Evolutionary conservation across 164 flowering plant genomes (phyloP).

Genomic region (Protea cynaroides): DNA sequence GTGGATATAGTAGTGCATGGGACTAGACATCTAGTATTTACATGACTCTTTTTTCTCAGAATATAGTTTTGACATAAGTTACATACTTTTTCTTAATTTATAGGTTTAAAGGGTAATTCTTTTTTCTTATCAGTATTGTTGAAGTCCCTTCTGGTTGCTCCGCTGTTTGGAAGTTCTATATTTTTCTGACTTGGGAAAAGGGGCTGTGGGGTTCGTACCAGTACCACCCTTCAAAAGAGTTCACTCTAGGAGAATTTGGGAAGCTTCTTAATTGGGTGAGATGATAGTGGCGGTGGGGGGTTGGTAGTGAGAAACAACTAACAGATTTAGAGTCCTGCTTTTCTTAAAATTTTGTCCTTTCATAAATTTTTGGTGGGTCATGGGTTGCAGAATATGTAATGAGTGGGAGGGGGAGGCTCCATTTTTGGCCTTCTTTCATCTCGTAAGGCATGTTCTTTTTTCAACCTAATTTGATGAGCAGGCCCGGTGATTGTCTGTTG

Average conservation of each 20-base stretch:
- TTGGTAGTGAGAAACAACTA: conserved; percentile 12
- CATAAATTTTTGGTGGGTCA: background rate
- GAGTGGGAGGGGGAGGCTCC: background rate
- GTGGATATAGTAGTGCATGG: conserved; percentile 44
- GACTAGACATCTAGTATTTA: conserved; percentile 23
- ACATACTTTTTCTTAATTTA: background rate
- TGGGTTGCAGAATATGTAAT: background rate
- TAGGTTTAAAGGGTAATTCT: background rate
- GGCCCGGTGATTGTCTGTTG: background rate
- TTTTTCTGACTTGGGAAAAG: conserved; percentile 2
- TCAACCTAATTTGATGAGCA: background rate
- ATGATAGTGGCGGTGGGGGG: conserved; percentile 1
- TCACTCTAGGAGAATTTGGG: conserved; percentile 7
- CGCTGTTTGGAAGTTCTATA: conserved; percentile 3
- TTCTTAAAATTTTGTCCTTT: background rate
- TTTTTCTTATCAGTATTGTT: background rate
- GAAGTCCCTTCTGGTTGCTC: conserved; percentile 9
- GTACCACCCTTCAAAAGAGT: conserved; percentile 1
- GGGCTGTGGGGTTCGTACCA: conserved; percentile 9
- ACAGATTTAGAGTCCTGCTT: background rate
- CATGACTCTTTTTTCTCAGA: background rate
- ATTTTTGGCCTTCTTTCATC: background rate
- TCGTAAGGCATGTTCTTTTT: background rate
- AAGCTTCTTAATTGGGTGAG: background rate
- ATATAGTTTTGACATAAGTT: no score